These are phyloP conservation scores for Diplodia intermedia DNA, from an alignment of 2,329 filamentous ascomycete species.

Conservation along the genomic window DNA sequence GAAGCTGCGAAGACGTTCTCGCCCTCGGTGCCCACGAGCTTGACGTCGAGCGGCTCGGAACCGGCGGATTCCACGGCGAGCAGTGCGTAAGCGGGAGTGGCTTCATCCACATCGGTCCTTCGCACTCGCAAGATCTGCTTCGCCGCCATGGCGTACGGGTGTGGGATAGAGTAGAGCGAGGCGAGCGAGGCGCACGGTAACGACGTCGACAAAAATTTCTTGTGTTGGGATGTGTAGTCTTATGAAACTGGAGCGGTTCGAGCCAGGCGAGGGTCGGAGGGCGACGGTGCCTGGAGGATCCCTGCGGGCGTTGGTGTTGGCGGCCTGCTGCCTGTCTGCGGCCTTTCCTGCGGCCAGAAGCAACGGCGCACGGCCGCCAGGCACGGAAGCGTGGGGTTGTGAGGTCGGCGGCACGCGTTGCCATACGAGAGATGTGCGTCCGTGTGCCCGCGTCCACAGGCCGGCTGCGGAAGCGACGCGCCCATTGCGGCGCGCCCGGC, in stretches of 20 bases:
- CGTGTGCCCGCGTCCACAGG: neutral
- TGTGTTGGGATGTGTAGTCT: neutral
- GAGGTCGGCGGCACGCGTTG: slow-evolving; percentile 11
- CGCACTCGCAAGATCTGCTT: slow-evolving; percentile 63
- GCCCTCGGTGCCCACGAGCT: slow-evolving; percentile 72
- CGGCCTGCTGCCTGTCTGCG: slow-evolving; percentile 15
- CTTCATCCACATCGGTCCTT: slow-evolving; percentile 57
- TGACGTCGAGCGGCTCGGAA: slow-evolving; percentile 67
- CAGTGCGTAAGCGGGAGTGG: slow-evolving; percentile 60
- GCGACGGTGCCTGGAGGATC: slow-evolving; percentile 6
- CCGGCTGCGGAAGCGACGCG: neutral
- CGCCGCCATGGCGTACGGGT: slow-evolving; percentile 27
- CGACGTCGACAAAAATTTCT: slow-evolving; percentile 3
- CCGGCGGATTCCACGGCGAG: slow-evolving; percentile 63
- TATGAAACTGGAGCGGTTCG: slow-evolving; percentile 22
- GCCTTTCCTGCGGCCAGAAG: slow-evolving; percentile 19
- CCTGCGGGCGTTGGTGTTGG: slow-evolving; percentile 9
- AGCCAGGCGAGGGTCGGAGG: slow-evolving; percentile 4
- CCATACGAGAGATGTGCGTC: slow-evolving; percentile 1
- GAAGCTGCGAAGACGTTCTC: slow-evolving; percentile 64
- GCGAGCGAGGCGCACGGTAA: slow-evolving; percentile 18
- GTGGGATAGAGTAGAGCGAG: slow-evolving; percentile 8
- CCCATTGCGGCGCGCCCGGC: slow-evolving; percentile 2
- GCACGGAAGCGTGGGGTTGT: slow-evolving; percentile 14
- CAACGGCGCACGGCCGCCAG: slow-evolving; percentile 11